phyloP scores from a whole-genome alignment of 352 stramenopile genomes.

The Aphanomyces invadans region DNA sequence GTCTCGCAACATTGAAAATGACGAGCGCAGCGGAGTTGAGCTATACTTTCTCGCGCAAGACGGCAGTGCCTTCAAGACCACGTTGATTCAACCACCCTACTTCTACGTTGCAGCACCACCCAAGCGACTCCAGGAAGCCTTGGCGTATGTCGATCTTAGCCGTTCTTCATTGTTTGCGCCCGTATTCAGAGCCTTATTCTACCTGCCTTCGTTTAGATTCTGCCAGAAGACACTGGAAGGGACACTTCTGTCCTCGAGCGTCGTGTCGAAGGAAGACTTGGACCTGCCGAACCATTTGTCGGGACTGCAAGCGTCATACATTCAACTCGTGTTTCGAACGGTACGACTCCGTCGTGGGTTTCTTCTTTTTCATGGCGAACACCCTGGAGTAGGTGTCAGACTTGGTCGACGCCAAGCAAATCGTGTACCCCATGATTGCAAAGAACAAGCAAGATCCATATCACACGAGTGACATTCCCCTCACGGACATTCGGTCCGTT shows the following conservation, averaged over 20 bases:
- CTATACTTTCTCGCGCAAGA: conserved; percentile 94
- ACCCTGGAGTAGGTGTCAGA: conserved; percentile 47
- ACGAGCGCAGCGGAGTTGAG: conserved; percentile 87
- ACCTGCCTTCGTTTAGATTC: too few species aligned
- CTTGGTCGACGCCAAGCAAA: conserved; percentile 58
- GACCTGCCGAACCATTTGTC: conserved; percentile 86
- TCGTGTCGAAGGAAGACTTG: conserved; percentile 83
- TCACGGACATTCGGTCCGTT: conserved; percentile 14
- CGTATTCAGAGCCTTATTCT: too few species aligned
- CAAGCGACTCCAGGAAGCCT: conserved; percentile 58
- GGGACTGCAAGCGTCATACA: conserved; percentile 75
- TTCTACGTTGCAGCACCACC: conserved; percentile 88
- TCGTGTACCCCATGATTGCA: conserved; percentile 48
- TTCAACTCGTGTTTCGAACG: conserved; percentile 88
- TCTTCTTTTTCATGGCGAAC: too few species aligned
- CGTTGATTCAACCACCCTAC: conserved; percentile 93
- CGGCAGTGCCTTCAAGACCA: conserved; percentile 93
- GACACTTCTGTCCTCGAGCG: conserved; percentile 62
- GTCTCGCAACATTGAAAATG: conserved; percentile 30
- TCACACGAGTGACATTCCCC: background rate
- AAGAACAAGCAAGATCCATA: conserved; percentile 71
- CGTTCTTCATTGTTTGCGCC: background rate
- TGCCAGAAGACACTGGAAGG: conserved; percentile 82
- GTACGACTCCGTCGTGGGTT: too few species aligned
- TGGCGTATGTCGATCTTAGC: conserved; percentile 46